Evolutionary conservation across 2,329 filamentous ascomycete genomes (phyloP).

Genomic region (Hawksworthiomyces lignivorus): DNA sequence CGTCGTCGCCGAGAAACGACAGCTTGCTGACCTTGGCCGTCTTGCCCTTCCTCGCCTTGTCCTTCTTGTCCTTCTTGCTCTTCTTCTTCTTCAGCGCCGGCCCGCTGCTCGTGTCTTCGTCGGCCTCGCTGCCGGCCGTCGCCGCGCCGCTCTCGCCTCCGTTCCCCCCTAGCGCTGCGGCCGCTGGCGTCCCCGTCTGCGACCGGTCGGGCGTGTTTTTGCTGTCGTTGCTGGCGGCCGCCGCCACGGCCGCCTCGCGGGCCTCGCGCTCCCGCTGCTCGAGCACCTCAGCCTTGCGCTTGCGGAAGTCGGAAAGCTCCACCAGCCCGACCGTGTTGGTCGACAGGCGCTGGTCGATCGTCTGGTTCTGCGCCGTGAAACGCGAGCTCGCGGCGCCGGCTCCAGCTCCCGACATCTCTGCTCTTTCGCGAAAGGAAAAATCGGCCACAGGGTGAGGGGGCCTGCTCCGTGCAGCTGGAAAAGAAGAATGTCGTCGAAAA

Average conservation of each 20-base stretch:
- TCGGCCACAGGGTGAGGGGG: too few species aligned
- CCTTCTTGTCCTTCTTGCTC: slow-evolving; percentile 29
- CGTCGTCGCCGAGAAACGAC: slow-evolving; percentile 50
- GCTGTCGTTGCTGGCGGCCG: too few species aligned
- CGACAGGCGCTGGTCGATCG: slow-evolving; percentile 74
- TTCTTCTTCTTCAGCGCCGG: slow-evolving; percentile 35
- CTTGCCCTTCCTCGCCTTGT: slow-evolving; percentile 34
- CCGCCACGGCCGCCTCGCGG: slow-evolving; percentile 47
- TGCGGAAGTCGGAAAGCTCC: slow-evolving; percentile 86
- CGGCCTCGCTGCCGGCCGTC: slow-evolving; percentile 26
- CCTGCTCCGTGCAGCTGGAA: too few species aligned
- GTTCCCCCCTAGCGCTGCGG: slow-evolving; percentile 14
- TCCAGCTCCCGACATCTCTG: too few species aligned
- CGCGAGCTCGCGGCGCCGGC: slow-evolving; percentile 39
- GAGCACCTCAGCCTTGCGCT: slow-evolving; percentile 87
- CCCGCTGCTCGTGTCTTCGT: slow-evolving; percentile 22
- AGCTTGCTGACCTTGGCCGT: slow-evolving; percentile 38
- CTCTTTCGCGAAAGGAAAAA: too few species aligned
- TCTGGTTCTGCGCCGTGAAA: slow-evolving; percentile 69
- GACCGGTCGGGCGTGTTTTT: slow-evolving; percentile 42
- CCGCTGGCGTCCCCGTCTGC: slow-evolving; percentile 37
- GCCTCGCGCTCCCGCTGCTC: slow-evolving; percentile 82
- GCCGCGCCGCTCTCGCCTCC: slow-evolving; percentile 7
- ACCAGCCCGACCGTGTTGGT: slow-evolving; percentile 87
- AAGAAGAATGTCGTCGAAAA: too few species aligned